Base-by-base conservation (phyloP, 2,329 filamentous ascomycete genomes). In the Fonsecaea monophora region DNA sequence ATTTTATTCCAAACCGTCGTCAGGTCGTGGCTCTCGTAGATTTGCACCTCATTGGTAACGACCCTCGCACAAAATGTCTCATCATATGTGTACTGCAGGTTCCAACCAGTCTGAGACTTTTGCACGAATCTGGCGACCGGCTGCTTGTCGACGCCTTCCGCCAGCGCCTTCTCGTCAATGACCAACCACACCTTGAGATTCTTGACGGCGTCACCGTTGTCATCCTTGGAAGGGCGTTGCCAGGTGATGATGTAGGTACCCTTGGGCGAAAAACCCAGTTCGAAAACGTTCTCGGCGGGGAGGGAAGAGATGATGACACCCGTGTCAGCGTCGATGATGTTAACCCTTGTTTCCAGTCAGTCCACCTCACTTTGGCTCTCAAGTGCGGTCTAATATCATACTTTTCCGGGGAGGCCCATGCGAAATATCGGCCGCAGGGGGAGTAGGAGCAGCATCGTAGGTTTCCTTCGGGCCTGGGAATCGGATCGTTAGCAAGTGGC, bases 171-270 rank as follows among this genome's bases (percentile, higher is more conserved):
- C 8, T 91, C 88, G 76, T 94, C 91, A 63, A 92, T 82, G 40
- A 92, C 93, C 77, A 89, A 89, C 95, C 95, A 99, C 74, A 99
- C 90, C 85, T 97, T 98, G 71, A 99, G 84, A 78, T 99, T 99
- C 87, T 97, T 97, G 73, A 88, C 90, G 54, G 95, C 93, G 79
- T 97, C 92, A 65, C 95, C 95, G 68, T 91, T 90, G 76, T 94
- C 94, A 76, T 98, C 94, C 83, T 98, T 98, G 72, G 87, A 86
- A 8, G 93, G 91, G 40, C 95, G 89, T 83, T 99, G 94, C 93
- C 94, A 98, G 62, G 95, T 98, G 77, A 96, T 97, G 77, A 98
- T 84, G 80, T 92, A 99, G 65, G 92, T 95, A 68, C 95, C 95
- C 64, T 89, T 85, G 4, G 94, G 95, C 32, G 95, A 99, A 82